These are phyloP conservation scores for Kentomonas sorsogonicus DNA, from an alignment of 208 protist species.

Conservation along the genomic window DNA sequence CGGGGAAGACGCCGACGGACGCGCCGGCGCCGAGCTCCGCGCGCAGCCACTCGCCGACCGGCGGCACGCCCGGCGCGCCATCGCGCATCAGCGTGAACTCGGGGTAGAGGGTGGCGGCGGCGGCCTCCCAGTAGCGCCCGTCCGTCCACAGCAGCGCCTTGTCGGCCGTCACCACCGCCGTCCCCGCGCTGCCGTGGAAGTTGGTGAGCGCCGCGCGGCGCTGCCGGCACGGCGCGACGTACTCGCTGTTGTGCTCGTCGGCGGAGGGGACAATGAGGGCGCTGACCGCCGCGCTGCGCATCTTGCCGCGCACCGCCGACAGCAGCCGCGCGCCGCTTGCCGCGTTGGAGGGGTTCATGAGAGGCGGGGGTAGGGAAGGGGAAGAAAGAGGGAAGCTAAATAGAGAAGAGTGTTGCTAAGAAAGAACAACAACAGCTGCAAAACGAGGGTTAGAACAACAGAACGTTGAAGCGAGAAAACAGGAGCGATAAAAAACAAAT, in stretches of 20 bases:
- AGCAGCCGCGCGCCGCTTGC: constrained; percentile 40
- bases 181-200: constrained; percentile 95
- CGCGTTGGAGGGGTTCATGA: no score
- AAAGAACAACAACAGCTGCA: no score
- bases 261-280: constrained; percentile 89
- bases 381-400: no score
- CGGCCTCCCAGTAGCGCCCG: constrained; percentile 95
- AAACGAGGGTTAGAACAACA: no score
- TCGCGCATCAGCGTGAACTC: constrained; percentile 86
- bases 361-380: no score
- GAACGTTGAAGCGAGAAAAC: no score
- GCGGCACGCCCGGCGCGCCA: constrained; percentile 44
- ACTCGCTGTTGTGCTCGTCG: constrained; percentile 96
- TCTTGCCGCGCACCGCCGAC: constrained; percentile 56
- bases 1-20: constrained; percentile 62
- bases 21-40: constrained; percentile 33
- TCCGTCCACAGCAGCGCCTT: constrained; percentile 95
- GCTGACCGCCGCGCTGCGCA: constrained; percentile 49
- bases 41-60: constrained; percentile 66
- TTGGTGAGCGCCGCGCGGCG: constrained; percentile 91
- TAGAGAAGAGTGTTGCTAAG: no score
- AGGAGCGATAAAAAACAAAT: no score
- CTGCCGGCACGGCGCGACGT: constrained; percentile 86
- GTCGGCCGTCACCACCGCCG: constrained; percentile 63
- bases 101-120: constrained; percentile 69